Evolutionary conservation across 495 filamentous ascomycete species (phyloP).

Genomic region (Penicillium canescens): DNA sequence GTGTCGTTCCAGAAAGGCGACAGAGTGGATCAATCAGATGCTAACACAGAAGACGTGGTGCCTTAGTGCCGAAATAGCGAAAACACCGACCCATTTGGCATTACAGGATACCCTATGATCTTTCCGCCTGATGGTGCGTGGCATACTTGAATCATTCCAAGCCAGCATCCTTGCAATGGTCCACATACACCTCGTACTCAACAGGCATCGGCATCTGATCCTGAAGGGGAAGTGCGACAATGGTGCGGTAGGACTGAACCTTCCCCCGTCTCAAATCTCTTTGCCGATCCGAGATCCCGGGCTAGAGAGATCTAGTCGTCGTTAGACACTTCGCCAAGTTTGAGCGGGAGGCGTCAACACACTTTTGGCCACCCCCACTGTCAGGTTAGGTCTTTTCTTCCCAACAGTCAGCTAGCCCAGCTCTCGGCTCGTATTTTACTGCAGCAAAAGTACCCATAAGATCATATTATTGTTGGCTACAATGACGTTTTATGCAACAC

Average conservation of each 20-base stretch:
- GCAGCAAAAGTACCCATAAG: too few relatives aligned
- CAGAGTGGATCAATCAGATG: constrained; percentile 29
- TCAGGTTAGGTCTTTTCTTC: too few relatives aligned
- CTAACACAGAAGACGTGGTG: constrained; percentile 16
- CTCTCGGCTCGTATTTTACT: too few relatives aligned
- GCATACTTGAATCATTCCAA: background rate
- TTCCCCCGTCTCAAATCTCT: background rate
- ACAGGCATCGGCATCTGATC: background rate
- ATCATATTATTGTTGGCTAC: too few relatives aligned
- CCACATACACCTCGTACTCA: background rate
- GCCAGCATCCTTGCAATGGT: background rate
- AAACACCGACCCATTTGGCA: background rate
- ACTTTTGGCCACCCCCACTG: too few relatives aligned
- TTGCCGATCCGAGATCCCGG: background rate
- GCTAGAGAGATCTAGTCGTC: background rate
- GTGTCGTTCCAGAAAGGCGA: constrained; percentile 14
- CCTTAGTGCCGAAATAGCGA: constrained; percentile 16
- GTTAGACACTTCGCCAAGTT: background rate
- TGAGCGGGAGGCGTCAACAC: background rate
- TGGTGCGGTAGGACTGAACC: background rate
- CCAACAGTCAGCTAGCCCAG: too few relatives aligned
- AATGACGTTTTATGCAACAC: too few relatives aligned
- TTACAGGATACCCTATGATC: background rate
- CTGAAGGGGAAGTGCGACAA: background rate
- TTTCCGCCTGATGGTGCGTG: constrained; percentile 9